Evolutionary conservation across 1,284 basidiomycete genomes (phyloP).

Genomic region (Cutaneotrichosporon spelunceum): DNA sequence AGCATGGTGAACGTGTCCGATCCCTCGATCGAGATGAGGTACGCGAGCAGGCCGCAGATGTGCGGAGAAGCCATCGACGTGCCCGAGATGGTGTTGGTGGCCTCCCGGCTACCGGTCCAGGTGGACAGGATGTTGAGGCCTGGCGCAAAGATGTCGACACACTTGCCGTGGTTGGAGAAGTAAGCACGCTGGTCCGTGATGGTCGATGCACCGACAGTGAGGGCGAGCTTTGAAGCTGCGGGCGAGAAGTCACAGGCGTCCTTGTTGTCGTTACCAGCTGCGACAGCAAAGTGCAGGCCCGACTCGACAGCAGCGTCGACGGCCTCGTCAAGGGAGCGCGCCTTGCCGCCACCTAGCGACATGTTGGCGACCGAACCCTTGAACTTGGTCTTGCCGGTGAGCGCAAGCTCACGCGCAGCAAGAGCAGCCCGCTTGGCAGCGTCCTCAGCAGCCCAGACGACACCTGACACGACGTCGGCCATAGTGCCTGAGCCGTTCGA

Average conservation of each 20-base stretch:
- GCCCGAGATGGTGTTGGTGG: conserved; percentile 63
- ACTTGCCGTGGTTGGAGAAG: conserved; percentile 76
- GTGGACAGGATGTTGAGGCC: conserved; percentile 77
- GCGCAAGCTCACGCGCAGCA: conserved; percentile 63
- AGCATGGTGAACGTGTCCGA: conserved; percentile 57
- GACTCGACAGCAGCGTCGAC: conserved; percentile 78
- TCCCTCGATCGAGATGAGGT: conserved; percentile 76
- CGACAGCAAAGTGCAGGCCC: conserved; percentile 93
- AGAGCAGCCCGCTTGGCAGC: conserved; percentile 59
- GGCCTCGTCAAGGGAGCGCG: conserved; percentile 75
- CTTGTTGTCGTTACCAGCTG: conserved; percentile 72
- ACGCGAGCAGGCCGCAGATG: conserved; percentile 68
- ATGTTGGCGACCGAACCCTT: conserved; percentile 98
- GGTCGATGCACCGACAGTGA: conserved; percentile 83
- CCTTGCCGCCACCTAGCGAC: conserved; percentile 95
- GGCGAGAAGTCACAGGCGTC: conserved; percentile 74
- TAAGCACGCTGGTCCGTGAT: conserved; percentile 78
- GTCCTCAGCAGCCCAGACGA: conserved; percentile 70
- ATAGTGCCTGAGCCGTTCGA: conserved; percentile 91
- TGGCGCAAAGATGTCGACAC: conserved; percentile 79
- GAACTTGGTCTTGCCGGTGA: conserved; percentile 67
- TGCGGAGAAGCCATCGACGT: conserved; percentile 63
- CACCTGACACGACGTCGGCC: conserved; percentile 88
- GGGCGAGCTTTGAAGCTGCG: conserved; percentile 67
- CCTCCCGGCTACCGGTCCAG: conserved; percentile 61